Percentiles rank a stretch among this genome's conserved stretches.
These are phyloP conservation scores for Phlebopus sp. DNA, from an alignment of 1,284 basidiomycete genomes.

Conservation along the genomic window DNA sequence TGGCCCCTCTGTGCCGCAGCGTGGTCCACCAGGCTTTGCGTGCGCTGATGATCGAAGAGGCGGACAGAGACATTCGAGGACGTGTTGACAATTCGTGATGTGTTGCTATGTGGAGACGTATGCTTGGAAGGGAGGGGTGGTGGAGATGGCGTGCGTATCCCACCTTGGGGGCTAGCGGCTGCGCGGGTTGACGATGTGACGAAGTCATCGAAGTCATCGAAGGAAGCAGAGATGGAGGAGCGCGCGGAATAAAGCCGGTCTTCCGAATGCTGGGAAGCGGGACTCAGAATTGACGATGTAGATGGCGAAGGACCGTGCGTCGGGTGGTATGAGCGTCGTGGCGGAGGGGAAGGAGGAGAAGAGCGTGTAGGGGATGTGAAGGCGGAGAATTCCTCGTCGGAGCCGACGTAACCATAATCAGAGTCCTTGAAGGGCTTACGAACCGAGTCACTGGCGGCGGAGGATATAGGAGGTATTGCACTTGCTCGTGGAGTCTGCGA, in stretches of 20 bases:
- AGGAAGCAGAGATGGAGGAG: conserved; percentile 24
- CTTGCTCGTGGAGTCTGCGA: conserved; percentile 29
- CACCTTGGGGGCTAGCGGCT: conserved; percentile 1
- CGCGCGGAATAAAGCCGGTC: conserved; percentile 20
- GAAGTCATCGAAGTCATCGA: conserved; percentile 49
- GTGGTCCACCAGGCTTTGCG: conserved; percentile 51
- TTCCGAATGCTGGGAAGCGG: conserved; percentile 23
- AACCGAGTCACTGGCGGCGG: conserved; percentile 2
- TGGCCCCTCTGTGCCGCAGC: conserved; percentile 51
- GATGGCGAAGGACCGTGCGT: conserved; percentile 27
- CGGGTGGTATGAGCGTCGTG: conserved; percentile 26
- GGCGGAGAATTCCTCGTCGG: conserved; percentile 32
- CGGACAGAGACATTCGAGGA: conserved; percentile 21
- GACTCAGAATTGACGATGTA: conserved; percentile 29
- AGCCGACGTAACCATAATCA: conserved; percentile 11
- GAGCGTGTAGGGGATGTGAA: conserved; percentile 24
- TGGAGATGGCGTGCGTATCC: conserved; percentile 38
- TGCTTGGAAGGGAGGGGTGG: conserved; percentile 43
- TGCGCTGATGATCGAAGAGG: conserved; percentile 44
- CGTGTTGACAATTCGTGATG: conserved; percentile 16
- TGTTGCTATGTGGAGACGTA: conserved; percentile 20
- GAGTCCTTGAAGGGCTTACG: conserved; percentile 1
- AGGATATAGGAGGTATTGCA: not conserved
- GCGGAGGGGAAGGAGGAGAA: conserved; percentile 24
- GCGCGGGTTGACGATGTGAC: conserved; percentile 31